phyloP scores from a whole-genome alignment of 2,329 filamentous ascomycete species.

The Cryphonectria radicalis region DNA sequence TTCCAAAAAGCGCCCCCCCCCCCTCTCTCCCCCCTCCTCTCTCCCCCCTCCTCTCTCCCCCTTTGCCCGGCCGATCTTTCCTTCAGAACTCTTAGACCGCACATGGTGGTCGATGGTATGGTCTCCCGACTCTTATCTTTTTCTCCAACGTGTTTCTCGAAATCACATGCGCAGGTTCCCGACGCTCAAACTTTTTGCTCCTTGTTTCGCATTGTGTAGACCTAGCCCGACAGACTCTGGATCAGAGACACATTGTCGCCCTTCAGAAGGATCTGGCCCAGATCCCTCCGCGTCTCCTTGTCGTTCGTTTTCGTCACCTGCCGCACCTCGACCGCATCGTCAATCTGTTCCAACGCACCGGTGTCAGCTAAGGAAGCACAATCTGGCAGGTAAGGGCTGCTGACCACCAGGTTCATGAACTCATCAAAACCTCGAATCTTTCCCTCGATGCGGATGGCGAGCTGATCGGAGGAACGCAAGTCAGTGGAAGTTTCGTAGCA shows the following conservation, averaged over 20 bases:
- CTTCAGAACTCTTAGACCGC: conserved; percentile 9
- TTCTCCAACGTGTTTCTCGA: conserved; percentile 9
- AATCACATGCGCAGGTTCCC: conserved; percentile 6
- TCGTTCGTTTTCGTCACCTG: conserved; percentile 78
- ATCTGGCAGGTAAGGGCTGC: neutral
- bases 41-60: too few species aligned
- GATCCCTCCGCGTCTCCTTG: conserved; percentile 71
- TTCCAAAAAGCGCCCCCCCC: conserved; percentile 37
- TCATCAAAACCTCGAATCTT: conserved; percentile 98
- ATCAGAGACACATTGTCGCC: conserved; percentile 88
- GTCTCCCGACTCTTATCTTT: neutral
- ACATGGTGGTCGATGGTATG: conserved; percentile 17
- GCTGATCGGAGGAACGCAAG: conserved; percentile 36
- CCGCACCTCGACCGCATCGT: conserved; percentile 92
- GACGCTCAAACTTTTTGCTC: conserved; percentile 1
- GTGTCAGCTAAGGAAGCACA: neutral
- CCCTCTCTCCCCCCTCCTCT: too few species aligned
- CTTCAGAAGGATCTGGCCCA: conserved; percentile 76
- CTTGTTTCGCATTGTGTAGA: conserved; percentile 17
- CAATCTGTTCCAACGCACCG: conserved; percentile 51
- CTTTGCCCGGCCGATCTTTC: too few species aligned
- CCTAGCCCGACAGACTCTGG: conserved; percentile 52
- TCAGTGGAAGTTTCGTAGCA: conserved; percentile 1
- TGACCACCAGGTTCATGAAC: conserved; percentile 87
- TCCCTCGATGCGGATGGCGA: conserved; percentile 91